These are phyloP conservation scores for Venturia effusa DNA, from an alignment of 2,329 filamentous ascomycete species.

Conservation along the genomic window DNA sequence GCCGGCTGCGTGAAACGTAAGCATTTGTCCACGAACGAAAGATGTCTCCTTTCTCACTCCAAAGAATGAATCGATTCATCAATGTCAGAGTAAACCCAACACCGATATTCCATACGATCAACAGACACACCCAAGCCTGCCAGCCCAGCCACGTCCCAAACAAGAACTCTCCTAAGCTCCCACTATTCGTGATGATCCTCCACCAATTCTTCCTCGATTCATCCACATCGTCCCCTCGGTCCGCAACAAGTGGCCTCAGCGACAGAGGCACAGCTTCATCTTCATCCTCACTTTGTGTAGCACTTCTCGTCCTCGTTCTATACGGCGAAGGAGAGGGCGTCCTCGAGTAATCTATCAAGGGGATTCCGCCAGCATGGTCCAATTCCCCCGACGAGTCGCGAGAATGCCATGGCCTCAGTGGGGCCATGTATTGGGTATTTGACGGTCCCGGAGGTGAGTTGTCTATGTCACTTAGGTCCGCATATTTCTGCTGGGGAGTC, in stretches of 20 bases:
- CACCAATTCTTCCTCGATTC: constrained; percentile 20
- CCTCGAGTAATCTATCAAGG: constrained; percentile 33
- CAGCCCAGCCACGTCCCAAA: constrained; percentile 37
- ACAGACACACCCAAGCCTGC: constrained; percentile 36
- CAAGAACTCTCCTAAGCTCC: constrained; percentile 33
- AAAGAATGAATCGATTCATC: constrained; percentile 41
- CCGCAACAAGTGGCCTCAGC: constrained; percentile 27
- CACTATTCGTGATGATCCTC: constrained; percentile 24
- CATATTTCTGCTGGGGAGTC: constrained; percentile 14
- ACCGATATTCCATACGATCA: constrained; percentile 38
- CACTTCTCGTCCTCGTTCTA: constrained; percentile 23
- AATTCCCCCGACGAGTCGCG: constrained; percentile 19
- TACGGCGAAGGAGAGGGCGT: constrained; percentile 33
- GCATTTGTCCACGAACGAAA: constrained; percentile 16
- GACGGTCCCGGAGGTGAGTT: constrained; percentile 24
- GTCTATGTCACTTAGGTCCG: constrained; percentile 17
- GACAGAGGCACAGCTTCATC: constrained; percentile 33
- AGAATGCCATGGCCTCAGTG: constrained; percentile 17
- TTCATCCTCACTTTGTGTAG: constrained; percentile 36
- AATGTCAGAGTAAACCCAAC: constrained; percentile 36
- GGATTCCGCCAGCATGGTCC: constrained; percentile 24
- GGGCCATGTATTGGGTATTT: constrained; percentile 25
- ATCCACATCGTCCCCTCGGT: constrained; percentile 24
- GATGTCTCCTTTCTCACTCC: constrained; percentile 24
- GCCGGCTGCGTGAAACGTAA: constrained; percentile 25